Evolutionary conservation across 257 asterid genomes (phyloP), one percentile per base, ranked within the genome.

Genomic region (Primulina huaijiensis): DNA sequence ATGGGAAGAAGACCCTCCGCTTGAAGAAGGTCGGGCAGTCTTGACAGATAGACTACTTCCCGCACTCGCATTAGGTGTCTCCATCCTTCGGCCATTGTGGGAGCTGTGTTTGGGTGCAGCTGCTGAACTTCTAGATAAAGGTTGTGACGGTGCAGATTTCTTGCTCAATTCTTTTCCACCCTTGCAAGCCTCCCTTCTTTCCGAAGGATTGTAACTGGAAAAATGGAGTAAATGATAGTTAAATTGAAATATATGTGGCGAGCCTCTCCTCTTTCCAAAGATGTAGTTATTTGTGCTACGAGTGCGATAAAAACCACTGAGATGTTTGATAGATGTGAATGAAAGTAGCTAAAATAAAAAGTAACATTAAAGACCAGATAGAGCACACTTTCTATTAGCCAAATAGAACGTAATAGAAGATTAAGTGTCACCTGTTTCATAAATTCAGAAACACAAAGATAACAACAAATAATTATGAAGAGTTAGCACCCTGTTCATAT

Each of bases 131-230:
- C 79, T 90, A 23, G 88, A 30, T 21, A 90, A 79, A 75, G 88
- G 69, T 60, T 86, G 94, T 20, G 89, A 76, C 23, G 84, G 33
- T 64, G 82, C 88, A 76, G 87, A 79, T 81, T 76, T 90, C 88
- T 87, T 92, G 85, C 77, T 81, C 67, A 79, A 77, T 65, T 90
- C 97, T 85, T 90, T 92, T 55, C 86, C 98, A 65, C 97, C 97
- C 84, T 88, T 90, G 83, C 86, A 80, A 50, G 82, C 82, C 76
- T 90, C 96, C 78, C 98, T 88, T 81, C 98, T 87, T 73, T 90
- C 98, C 77, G 87, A 75, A 74, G 98, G 82, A 74, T 92, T 90
- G 83, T 92, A 92, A 70, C 98, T 90, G 81, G 52, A 50, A 6
- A 57, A 73, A 20, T 38, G 37, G 30, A 50, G 60, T 72, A 3